Base-by-base conservation (phyloP, 1,284 basidiomycete genomes). In the Tilletiopsis washingtonensis region DNA sequence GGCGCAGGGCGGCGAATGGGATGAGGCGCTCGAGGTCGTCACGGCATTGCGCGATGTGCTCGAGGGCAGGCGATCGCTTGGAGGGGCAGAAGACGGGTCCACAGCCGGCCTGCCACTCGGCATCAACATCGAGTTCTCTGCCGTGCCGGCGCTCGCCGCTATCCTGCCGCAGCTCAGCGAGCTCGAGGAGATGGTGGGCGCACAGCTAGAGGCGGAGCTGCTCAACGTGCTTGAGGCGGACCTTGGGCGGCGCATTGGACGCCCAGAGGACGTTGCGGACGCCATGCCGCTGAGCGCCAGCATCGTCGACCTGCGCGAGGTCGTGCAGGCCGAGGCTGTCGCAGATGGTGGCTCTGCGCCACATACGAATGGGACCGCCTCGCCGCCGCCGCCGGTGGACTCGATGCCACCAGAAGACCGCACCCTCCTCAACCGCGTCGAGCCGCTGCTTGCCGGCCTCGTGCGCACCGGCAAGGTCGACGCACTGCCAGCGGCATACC, bases 401-500 rank as follows among this genome's bases (percentile, higher is more conserved):
- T 6, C 6, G 27, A 14, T 7, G 27, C 27, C 27, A 6, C 6
- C 6, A 29, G 27, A 29, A 14, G 27, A 29, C 27, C 7, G 27
- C 27, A 29, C 27, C 27, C 27, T 14, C 6, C 27, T 29, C 27
- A 14, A 17, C 17, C 24, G 26, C 17, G 6, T 26, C 44, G 12
- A 26, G 17, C 87, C 88, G 0, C 73, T 91, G 44, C 73, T 94
- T 21, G 78, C 82, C 25, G 87, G 86, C 1, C 78, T 97, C 34
- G 74, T 83, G 15, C 79, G 85, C 52, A 89, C 88, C 1, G 81
- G 81, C 25, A 84, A 84, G 4, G 73, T 88, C 34, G 84, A 84
- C 34, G 81, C 83, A 43, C 81, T 85, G 0, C 77, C 84, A 14
- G 62, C 78, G 1, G 81, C 83, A 12, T 97, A 90, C 86, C 78